These are phyloP conservation scores for Eragrostis tef DNA, from an alignment of 202 grass and related monocot genomes.

Conservation along the genomic window DNA sequence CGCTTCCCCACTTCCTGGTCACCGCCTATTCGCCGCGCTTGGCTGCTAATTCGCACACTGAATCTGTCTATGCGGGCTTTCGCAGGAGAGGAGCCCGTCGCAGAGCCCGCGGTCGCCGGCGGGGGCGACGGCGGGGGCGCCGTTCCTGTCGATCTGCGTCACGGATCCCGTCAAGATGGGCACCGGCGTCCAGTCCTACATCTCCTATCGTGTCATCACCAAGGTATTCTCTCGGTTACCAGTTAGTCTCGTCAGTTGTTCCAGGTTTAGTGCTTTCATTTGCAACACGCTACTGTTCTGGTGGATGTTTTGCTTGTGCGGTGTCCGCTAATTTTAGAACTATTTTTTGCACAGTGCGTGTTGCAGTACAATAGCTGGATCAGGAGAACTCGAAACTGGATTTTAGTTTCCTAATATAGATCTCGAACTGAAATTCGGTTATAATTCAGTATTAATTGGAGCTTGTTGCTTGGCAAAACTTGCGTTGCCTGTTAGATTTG, in stretches of 20 bases:
- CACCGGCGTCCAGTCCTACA: slow-evolving; percentile 92
- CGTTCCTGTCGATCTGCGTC: slow-evolving; percentile 74
- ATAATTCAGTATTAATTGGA: slow-evolving; percentile 36
- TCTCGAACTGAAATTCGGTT: slow-evolving; percentile 12
- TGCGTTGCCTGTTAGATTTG: slow-evolving; percentile 12
- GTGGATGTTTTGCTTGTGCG: slow-evolving; percentile 1
- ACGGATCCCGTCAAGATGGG: slow-evolving; percentile 98
- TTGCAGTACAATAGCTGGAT: slow-evolving; percentile 36
- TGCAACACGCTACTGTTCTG: neutral
- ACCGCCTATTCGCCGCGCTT: neutral
- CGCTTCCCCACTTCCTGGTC: neutral
- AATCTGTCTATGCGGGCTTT: slow-evolving; percentile 45
- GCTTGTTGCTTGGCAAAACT: neutral
- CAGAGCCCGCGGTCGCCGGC: slow-evolving; percentile 79
- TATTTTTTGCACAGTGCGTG: slow-evolving; percentile 25
- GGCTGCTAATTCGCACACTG: slow-evolving; percentile 34
- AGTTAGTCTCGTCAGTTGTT: slow-evolving; percentile 11
- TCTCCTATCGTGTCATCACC: slow-evolving; percentile 97
- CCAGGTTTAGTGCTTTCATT: slow-evolving; percentile 37
- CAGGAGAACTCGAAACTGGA: slow-evolving; percentile 46
- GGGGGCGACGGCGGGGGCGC: slow-evolving; percentile 41
- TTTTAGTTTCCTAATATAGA: slow-evolving; percentile 34
- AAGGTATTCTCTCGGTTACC: slow-evolving; percentile 58
- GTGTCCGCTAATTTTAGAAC: slow-evolving; percentile 36
- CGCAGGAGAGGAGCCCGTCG: slow-evolving; percentile 74